Conservation (phyloP, 1,284 basidiomycete species). For the Coniferiporia sulphurascens region DNA sequence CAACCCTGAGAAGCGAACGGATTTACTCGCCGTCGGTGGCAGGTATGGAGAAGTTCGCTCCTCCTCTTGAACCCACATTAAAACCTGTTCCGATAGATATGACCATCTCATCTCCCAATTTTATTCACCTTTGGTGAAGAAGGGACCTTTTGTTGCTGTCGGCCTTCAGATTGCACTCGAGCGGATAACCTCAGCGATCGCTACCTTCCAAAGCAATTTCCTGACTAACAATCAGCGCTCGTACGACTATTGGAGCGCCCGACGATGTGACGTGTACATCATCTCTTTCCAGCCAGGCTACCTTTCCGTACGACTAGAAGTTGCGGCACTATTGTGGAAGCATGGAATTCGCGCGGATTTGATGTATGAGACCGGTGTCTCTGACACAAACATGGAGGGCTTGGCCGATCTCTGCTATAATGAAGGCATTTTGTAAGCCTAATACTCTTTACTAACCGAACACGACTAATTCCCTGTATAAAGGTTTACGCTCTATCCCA, state of each 20-base stretch:
- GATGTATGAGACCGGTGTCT: conserved; percentile 74
- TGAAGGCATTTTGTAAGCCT: conserved; percentile 72
- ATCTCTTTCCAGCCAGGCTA: conserved; percentile 75
- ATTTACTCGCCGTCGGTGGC: conserved; percentile 78
- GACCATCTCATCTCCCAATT: conserved; percentile 67
- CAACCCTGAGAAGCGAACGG: conserved; percentile 57
- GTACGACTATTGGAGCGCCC: conserved; percentile 83
- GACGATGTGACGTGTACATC: conserved; percentile 81
- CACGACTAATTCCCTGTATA: neutral
- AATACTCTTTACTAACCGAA: neutral
- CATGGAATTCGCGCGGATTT: conserved; percentile 81
- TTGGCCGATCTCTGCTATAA: conserved; percentile 61
- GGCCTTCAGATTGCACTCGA: conserved; percentile 78
- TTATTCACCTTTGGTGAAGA: conserved; percentile 44
- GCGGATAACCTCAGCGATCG: conserved; percentile 70
- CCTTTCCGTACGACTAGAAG: conserved; percentile 72
- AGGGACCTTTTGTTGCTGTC: conserved; percentile 57
- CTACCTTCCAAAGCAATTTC: conserved; percentile 66
- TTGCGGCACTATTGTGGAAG: conserved; percentile 75
- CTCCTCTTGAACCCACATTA: neutral
- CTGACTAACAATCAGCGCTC: conserved; percentile 71
- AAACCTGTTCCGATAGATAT: conserved; percentile 45
- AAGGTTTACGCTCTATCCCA: conserved; percentile 70
- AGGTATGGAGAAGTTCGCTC: conserved; percentile 40
- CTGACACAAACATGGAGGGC: conserved; percentile 56